Evolutionary conservation across 106 monocot genomes (phyloP).

Genomic region (Xerophyta viscosa): DNA sequence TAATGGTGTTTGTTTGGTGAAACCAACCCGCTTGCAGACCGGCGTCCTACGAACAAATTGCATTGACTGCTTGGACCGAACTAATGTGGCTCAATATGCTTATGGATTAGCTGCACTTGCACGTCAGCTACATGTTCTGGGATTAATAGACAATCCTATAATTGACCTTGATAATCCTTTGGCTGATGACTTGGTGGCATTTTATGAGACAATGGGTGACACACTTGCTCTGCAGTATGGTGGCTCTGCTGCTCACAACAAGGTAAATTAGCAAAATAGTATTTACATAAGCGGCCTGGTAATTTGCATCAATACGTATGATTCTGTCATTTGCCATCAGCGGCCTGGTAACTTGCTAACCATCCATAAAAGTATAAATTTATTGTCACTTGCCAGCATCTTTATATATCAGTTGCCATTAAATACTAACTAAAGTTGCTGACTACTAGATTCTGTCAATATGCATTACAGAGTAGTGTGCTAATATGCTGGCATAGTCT

Average conservation of each 20-base stretch:
- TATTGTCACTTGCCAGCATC: too few species aligned
- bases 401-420: too few species aligned
- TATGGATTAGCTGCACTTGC: constrained; percentile 88
- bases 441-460: too few species aligned
- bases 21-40: constrained; percentile 43
- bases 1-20: constrained; percentile 16
- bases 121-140: constrained; percentile 72
- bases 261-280: too few species aligned
- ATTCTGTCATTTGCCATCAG: too few species aligned
- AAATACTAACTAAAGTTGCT: too few species aligned
- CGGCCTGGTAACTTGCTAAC: too few species aligned
- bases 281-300: too few species aligned
- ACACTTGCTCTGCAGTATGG: constrained; percentile 95
- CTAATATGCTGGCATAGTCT: too few species aligned
- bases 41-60: constrained; percentile 90
- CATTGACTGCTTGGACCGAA: constrained; percentile 98
- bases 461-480: too few species aligned
- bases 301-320: too few species aligned
- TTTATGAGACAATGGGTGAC: constrained; percentile 96
- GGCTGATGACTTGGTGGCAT: constrained; percentile 68
- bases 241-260: constrained; percentile 98
- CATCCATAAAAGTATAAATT: too few species aligned
- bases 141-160: constrained; percentile 40
- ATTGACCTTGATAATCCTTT: constrained; percentile 62
- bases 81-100: constrained; percentile 98